Evolutionary conservation across 108 stramenopile genomes (phyloP), one percentile per base, ranked within the genome.

Genomic region (Nannochloropsis oceanica): DNA sequence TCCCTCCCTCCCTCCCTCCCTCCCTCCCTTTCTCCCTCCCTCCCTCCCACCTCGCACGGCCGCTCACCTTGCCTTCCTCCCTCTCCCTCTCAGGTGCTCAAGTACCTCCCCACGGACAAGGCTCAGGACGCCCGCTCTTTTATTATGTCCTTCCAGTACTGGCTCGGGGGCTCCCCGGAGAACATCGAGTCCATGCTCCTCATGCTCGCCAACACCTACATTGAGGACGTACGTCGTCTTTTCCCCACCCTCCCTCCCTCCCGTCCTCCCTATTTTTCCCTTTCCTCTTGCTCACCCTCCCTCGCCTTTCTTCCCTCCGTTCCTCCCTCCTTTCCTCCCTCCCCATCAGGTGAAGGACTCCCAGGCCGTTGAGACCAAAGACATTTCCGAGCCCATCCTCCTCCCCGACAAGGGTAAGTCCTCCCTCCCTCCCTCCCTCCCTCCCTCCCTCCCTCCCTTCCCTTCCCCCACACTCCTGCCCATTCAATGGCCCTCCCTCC

Each of bases 101-200:
- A 97, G 91, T 97, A 96, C 91, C 91, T 97, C 27, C 96, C 96
- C 11, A 93, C 92, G 86, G 96, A 97, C 91, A 97, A 97, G 93
- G 96, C 96, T 12, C 94, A 94, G 44, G 96, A 97, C 90, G 96
- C 96, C 11, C 92, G 95, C 44, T 95, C 95, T 80, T 97, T 97
- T 88, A 97, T 97, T 96, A 97, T 97, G 96, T 95, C 95, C 43
- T 97, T 97, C 94, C 96, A 96, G 87, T 97, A 97, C 92, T 97
- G 96, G 96, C 94, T 97, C 79, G 96, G 96, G 44, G 95, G 94
- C 81, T 96, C 95, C 25, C 95, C 96, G 43, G 94, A 96, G 86
- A 96, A 97, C 82, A 90, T 97, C 25, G 94, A 96, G 91, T 93
- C 94, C 79, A 93, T 97, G 82, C 89, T 97, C 25, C 92, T 95